phyloP scores from a whole-genome alignment of 2,329 filamentous ascomycete genomes.

The Colletotrichum lupini region DNA sequence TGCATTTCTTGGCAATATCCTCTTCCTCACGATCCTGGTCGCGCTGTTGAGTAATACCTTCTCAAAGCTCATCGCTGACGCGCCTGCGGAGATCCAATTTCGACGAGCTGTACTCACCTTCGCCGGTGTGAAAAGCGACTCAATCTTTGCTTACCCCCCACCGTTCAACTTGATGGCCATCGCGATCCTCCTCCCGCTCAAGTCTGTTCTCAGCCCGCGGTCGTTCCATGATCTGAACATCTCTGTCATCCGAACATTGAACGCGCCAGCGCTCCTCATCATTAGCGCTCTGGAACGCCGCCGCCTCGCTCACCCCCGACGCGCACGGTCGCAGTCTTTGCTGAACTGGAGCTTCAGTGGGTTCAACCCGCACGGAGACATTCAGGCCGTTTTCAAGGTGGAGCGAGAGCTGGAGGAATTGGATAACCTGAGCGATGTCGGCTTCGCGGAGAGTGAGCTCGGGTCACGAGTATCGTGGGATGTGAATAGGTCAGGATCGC shows the following conservation, averaged over 20 bases:
- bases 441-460: conserved; percentile 27
- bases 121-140: conserved; percentile 79
- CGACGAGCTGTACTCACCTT: conserved; percentile 78
- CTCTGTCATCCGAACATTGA: conserved; percentile 69
- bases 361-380: conserved; percentile 66
- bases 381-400: conserved; percentile 69
- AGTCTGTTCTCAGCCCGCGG: conserved; percentile 69
- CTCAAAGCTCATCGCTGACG: conserved; percentile 74
- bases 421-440: conserved; percentile 33
- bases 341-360: conserved; percentile 41
- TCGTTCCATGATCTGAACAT: conserved; percentile 81
- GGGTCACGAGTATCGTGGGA: conserved; percentile 12
- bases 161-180: conserved; percentile 78
- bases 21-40: conserved; percentile 79
- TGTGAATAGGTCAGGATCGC: neutral
- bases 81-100: conserved; percentile 77
- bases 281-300: conserved; percentile 72
- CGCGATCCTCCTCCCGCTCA: conserved; percentile 73
- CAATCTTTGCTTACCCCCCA: conserved; percentile 75
- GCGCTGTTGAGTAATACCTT: conserved; percentile 80
- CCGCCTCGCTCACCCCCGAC: conserved; percentile 53
- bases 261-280: conserved; percentile 70
- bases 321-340: conserved; percentile 46
- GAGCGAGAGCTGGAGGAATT: conserved; percentile 44
- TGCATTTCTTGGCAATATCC: conserved; percentile 78